These are phyloP conservation scores for Saccharomycopsis amapae DNA, from an alignment of 805 yeast species.

Conservation along the genomic window DNA sequence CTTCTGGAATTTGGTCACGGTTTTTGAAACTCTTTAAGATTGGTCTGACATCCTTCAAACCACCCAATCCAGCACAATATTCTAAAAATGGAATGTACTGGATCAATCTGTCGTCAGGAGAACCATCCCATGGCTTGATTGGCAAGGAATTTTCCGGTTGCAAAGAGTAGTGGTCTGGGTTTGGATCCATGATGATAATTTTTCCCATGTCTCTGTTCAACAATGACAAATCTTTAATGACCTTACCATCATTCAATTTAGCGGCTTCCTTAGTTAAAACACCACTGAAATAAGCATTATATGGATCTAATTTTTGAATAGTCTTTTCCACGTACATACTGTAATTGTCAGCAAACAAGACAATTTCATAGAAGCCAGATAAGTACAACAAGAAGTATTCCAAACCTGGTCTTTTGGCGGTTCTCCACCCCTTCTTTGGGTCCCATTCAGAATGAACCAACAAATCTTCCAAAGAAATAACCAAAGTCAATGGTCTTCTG, in stretches of 20 bases:
- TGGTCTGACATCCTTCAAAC: constrained; percentile 82
- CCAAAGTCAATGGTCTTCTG: constrained; percentile 87
- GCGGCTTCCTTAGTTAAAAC: constrained; percentile 89
- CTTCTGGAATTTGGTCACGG: constrained; percentile 62
- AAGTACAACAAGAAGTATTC: constrained; percentile 94
- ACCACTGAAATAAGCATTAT: constrained; percentile 80
- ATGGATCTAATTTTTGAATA: constrained; percentile 86
- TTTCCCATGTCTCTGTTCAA: constrained; percentile 87
- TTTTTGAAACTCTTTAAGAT: constrained; percentile 66
- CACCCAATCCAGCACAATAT: constrained; percentile 61
- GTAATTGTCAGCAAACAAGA: constrained; percentile 77
- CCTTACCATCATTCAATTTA: constrained; percentile 71
- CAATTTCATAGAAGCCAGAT: constrained; percentile 94
- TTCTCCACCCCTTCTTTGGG: constrained; percentile 91
- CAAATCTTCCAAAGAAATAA: constrained; percentile 81
- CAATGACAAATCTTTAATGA: constrained; percentile 82
- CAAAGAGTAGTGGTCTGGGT: constrained; percentile 59
- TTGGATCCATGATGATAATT: constrained; percentile 72
- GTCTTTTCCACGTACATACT: constrained; percentile 80
- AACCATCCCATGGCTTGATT: constrained; percentile 80
- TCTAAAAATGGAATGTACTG: constrained; percentile 87
- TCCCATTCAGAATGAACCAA: constrained; percentile 91
- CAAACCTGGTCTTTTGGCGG: constrained; percentile 97
- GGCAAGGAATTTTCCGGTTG: constrained; percentile 96
- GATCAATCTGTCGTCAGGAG: constrained; percentile 71